A percentile compares a stretch with the other conserved stretches of the same genome.
Evolutionary conservation across 441 rosid species (phyloP).

Genomic region (Gossypium schwendimanii): DNA sequence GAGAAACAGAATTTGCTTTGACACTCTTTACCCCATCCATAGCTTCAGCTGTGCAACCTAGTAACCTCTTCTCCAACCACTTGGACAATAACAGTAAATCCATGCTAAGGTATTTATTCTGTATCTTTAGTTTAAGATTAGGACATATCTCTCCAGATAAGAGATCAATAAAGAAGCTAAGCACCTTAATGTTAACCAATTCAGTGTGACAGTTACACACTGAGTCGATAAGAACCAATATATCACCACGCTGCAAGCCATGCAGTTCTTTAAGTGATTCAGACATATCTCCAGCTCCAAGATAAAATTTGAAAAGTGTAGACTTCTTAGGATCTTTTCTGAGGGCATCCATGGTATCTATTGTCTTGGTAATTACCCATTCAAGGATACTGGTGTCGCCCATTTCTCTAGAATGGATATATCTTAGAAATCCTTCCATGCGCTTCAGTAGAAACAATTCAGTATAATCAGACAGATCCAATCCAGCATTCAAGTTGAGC

Average conservation of each 20-base stretch:
- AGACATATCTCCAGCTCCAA: constrained; percentile 53
- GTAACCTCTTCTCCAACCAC: constrained; percentile 90
- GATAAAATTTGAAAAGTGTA: constrained; percentile 54
- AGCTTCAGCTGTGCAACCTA: constrained; percentile 62
- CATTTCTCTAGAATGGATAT: constrained; percentile 46
- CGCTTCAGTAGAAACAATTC: constrained; percentile 72
- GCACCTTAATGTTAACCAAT: constrained; percentile 72
- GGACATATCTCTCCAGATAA: constrained; percentile 64
- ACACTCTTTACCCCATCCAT: constrained; percentile 43
- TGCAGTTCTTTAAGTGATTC: constrained; percentile 43
- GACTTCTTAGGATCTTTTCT: constrained; percentile 66
- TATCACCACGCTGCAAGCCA: constrained; percentile 58
- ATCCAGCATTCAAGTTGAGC: constrained; percentile 43
- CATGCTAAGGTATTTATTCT: constrained; percentile 62
- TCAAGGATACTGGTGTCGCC: constrained; percentile 57
- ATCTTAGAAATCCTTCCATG: constrained; percentile 74
- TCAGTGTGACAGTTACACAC: constrained; percentile 74
- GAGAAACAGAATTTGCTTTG: constrained; percentile 59
- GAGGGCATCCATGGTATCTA: constrained; percentile 71
- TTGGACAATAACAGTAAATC: constrained; percentile 61
- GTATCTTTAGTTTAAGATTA: constrained; percentile 59
- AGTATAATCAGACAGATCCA: constrained; percentile 51
- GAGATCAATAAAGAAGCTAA: constrained; percentile 79
- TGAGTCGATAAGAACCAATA: constrained; percentile 72
- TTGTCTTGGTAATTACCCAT: constrained; percentile 61